These are phyloP conservation scores for Zalaria sp. DNA, from an alignment of 2,329 filamentous ascomycete genomes.

Conservation along the genomic window DNA sequence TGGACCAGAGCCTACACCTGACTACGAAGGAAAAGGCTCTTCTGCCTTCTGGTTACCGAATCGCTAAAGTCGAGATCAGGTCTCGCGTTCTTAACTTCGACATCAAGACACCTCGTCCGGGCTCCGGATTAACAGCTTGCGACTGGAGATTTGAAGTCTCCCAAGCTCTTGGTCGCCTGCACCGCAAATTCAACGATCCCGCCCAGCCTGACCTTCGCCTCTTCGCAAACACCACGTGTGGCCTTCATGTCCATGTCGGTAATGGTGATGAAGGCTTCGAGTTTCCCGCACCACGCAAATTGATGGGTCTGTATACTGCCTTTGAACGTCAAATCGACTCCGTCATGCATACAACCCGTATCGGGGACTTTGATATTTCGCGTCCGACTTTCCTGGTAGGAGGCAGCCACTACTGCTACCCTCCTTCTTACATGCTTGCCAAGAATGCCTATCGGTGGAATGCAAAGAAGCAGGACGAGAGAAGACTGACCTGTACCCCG, in stretches of 20 bases:
- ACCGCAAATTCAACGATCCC: neutral
- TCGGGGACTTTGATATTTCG: neutral
- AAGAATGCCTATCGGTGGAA: neutral
- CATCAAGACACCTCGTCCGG: neutral
- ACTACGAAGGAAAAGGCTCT: too few species aligned
- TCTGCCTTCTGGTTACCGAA: too few species aligned
- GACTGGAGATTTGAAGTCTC: neutral
- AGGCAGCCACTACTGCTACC: neutral
- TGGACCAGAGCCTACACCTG: too few species aligned
- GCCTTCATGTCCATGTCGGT: neutral
- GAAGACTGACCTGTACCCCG: too few species aligned
- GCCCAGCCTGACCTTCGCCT: neutral
- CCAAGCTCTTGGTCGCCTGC: neutral
- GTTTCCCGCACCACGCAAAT: neutral
- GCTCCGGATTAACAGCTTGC: neutral
- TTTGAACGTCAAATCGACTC: slow-evolving; percentile 3
- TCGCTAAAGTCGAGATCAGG: neutral
- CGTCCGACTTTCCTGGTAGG: neutral
- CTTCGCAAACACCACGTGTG: neutral
- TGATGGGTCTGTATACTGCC: slow-evolving; percentile 1
- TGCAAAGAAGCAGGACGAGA: too few species aligned
- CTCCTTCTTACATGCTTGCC: neutral
- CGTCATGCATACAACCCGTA: neutral
- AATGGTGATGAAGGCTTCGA: neutral
- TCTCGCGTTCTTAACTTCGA: neutral